phyloP scores from a whole-genome alignment of 169 alveolate genomes.

The Plasmodium falciparum region DNA sequence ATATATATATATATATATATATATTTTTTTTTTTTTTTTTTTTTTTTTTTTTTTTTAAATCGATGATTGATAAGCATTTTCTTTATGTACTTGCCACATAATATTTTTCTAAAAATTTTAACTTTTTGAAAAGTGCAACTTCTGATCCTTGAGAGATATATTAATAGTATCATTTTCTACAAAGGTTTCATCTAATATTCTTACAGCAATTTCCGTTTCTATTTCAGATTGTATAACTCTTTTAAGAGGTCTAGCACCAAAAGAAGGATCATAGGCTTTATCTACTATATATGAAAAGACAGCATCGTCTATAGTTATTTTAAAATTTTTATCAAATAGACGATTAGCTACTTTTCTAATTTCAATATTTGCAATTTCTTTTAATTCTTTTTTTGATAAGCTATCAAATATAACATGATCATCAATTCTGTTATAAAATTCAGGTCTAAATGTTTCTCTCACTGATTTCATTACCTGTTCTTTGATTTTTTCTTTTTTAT shows the following conservation, averaged over 20 bases:
- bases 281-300: slow-evolving; percentile 89
- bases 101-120: background rate
- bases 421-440: slow-evolving; percentile 90
- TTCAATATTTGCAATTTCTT: slow-evolving; percentile 88
- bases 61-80: background rate
- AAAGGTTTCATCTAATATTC: slow-evolving; percentile 83
- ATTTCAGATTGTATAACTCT: slow-evolving; percentile 89
- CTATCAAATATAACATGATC: slow-evolving; percentile 89
- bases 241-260: slow-evolving; percentile 91
- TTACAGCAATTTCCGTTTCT: slow-evolving; percentile 88
- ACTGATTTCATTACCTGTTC: slow-evolving; percentile 86
- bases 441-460: slow-evolving; percentile 89
- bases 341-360: slow-evolving; percentile 87
- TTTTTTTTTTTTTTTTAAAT: too few relatives aligned
- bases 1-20: background rate
- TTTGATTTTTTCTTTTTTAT: slow-evolving; percentile 83
- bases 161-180: slow-evolving; percentile 83
- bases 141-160: slow-evolving; percentile 70
- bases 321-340: slow-evolving; percentile 86
- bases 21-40: too few relatives aligned
- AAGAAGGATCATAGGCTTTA: slow-evolving; percentile 91
- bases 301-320: slow-evolving; percentile 88
- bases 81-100: too few relatives aligned
- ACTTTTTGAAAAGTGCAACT: slow-evolving; percentile 52
- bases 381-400: slow-evolving; percentile 86